Evolutionary conservation across 768 basidiomycete genomes (phyloP).

Genomic region (Collybia nuda): DNA sequence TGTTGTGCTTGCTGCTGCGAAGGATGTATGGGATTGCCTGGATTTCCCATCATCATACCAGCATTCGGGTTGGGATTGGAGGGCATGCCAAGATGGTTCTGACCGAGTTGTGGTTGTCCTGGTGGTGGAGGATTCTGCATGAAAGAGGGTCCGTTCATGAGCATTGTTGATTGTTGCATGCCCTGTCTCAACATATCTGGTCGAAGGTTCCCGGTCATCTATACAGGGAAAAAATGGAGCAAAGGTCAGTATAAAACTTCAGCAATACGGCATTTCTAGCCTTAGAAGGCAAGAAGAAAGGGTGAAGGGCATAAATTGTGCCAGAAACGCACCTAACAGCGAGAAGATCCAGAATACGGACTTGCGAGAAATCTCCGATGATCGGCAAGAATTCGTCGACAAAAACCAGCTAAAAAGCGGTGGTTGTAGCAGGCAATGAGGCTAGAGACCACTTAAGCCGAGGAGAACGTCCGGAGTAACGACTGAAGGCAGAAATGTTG

Average conservation of each 20-base stretch:
- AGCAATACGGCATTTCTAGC: conserved; percentile 3
- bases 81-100: conserved; percentile 29
- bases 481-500: conserved; percentile 8
- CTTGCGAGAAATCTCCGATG: conserved; percentile 19
- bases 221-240: conserved; percentile 2
- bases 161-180: conserved; percentile 37
- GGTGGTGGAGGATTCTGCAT: conserved; percentile 39
- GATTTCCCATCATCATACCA: conserved; percentile 39
- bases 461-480: conserved; percentile 17
- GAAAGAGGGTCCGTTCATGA: conserved; percentile 30
- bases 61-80: conserved; percentile 29
- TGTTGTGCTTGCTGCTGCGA: conserved; percentile 30
- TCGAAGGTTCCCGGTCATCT: conserved; percentile 52
- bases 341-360: conserved; percentile 8
- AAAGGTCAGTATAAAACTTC: conserved; percentile 16
- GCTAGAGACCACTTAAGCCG: conserved; percentile 8
- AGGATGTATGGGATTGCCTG: conserved; percentile 17
- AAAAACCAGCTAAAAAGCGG: conserved; percentile 10
- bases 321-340: conserved; percentile 17
- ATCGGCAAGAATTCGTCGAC: conserved; percentile 11
- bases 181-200: conserved; percentile 47
- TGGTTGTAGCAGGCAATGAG: conserved; percentile 10
- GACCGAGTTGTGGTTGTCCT: conserved; percentile 26
- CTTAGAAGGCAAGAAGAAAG: neutral
- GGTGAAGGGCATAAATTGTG: conserved; percentile 11